phyloP scores from a whole-genome alignment of 2,329 filamentous ascomycete species.

The Fusarium agapanthi region DNA sequence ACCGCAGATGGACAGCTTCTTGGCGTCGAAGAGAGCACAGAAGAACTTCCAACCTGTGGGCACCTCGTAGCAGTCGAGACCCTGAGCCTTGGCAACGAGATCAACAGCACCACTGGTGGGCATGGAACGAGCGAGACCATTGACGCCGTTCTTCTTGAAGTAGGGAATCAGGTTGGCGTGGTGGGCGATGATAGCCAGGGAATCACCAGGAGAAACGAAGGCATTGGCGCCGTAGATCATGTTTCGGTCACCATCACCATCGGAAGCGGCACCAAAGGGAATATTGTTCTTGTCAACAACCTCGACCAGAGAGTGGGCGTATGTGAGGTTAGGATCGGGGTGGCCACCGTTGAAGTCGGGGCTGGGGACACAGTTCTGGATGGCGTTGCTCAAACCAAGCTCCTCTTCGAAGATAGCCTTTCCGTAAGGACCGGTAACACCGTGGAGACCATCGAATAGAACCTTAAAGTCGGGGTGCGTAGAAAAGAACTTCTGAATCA shows the following conservation, averaged over 20 bases:
- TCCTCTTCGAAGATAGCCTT: conserved; percentile 95
- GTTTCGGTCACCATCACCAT: conserved; percentile 98
- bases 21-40: conserved; percentile 91
- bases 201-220: conserved; percentile 97
- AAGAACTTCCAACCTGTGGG: conserved; percentile 99
- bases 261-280: conserved; percentile 95
- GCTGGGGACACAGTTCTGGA: conserved; percentile 90
- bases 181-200: conserved; percentile 96
- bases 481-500: conserved; percentile 94
- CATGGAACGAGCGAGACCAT: conserved; percentile 96
- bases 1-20: conserved; percentile 98
- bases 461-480: conserved; percentile 93
- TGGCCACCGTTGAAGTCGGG: conserved; percentile 98
- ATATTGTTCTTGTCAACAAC: conserved; percentile 90
- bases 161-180: conserved; percentile 96
- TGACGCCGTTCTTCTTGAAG: conserved; percentile 97
- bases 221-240: conserved; percentile 99
- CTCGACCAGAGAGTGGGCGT: conserved; percentile 93
- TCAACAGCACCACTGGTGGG: conserved; percentile 96
- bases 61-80: conserved; percentile 91
- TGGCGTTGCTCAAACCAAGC: conserved; percentile 80
- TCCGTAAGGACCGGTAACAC: conserved; percentile 95
- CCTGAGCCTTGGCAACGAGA: conserved; percentile 93
- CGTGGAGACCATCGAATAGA: conserved; percentile 92
- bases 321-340: conserved; percentile 97